Base-by-base conservation (phyloP, 2,329 filamentous ascomycete genomes). In the Hypoxylon sp. region DNA sequence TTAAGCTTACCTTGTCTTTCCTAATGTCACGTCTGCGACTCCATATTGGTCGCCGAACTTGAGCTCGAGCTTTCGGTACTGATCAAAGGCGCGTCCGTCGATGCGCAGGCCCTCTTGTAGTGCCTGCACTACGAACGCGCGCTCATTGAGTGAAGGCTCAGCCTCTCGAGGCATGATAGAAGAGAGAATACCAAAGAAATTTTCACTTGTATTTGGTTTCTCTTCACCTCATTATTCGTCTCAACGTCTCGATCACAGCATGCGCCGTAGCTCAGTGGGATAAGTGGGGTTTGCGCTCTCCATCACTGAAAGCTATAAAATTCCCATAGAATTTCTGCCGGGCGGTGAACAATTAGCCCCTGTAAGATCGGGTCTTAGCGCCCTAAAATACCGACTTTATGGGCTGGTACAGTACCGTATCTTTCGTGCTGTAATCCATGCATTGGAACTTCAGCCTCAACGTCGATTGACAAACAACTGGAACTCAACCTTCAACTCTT, bases 21-120 rank as follows among this genome's bases (percentile, higher is more conserved):
- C 96, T 70, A 98, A 83, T 71, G 90, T 88, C 42, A 98, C 92
- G 76, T 97, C 93, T 74, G 92, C 93, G 74, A 95, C 90, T 70
- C 96, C 96, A 85, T 94, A 94, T 75, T 97, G 93, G 71, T 97
- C 91, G 55, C 94, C 94, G 81, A 98, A 97, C 2, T 85, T 88
- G 67, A 99, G 86, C 67, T 91, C 88, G 50, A 98, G 80, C 52
- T 89, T 85, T 72, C 96, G 90, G 80, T 93, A 96, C 75, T 94
- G 86, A 77, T 98, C 93, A 64, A 94, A 87, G 65, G 86, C 84
- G 72, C 96, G 92, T 74, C 92, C 92, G 81, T 99, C 96, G 66
- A 98, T 84, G 24, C 96, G 92, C 66, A 94, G 83, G 73, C 92
- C 89, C 76, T 97, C 90, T 74, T 90, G 86, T 10, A 99, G 87